Base-by-base conservation (phyloP, 257 asterid species). In the Petrea volubilis region DNA sequence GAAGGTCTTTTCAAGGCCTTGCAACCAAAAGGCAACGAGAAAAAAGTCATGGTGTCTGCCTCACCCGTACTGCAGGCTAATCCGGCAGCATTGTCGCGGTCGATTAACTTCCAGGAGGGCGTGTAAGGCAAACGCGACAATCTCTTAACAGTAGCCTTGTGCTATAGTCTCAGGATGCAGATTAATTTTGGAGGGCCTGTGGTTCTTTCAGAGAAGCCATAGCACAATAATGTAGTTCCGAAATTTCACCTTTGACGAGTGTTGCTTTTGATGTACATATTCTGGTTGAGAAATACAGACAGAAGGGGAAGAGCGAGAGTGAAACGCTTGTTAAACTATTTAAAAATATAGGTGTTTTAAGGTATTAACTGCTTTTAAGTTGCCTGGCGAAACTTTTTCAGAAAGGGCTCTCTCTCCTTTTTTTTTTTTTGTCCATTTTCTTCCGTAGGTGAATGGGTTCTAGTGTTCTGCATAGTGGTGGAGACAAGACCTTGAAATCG, bases 41-140 rank as follows among this genome's bases (percentile, higher is more conserved):
- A 85, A 70, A 80, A 79, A 63, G 71, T 38, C 6, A 2, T 47
- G 31, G 53, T 41, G 7, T 38, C 84, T 0, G 36, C 79, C 4
- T 62, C 90, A 1, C 67, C 87, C 0, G 73, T 52, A 8, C 59
- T 90, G 76, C 87, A 82, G 53, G 97, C 91, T 8, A 92, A 92
- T 53, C 98, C 97, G 56, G 98, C 97, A 0, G 96, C 96, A 46
- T 79, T 88, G 12, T 87, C 97, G 21, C 83, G 98, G 56, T 87
- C 96, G 15, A 72, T 83, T 51, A 86, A 9, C 78, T 91, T 89
- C 81, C 95, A 76, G 49, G 97, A 91, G 82, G 76, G 71, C 1
- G 79, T 24, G 10, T 76, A 7, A 33, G 25, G 34, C 12, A 28
- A 64, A n/a, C n/a, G n/a, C n/a, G n/a, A n/a, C n/a, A n/a, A n/a